A percentile compares a stretch with the other conserved stretches of the same genome.
phyloP scores from a whole-genome alignment of 352 stramenopile genomes.

The Globisporangium nagaii region DNA sequence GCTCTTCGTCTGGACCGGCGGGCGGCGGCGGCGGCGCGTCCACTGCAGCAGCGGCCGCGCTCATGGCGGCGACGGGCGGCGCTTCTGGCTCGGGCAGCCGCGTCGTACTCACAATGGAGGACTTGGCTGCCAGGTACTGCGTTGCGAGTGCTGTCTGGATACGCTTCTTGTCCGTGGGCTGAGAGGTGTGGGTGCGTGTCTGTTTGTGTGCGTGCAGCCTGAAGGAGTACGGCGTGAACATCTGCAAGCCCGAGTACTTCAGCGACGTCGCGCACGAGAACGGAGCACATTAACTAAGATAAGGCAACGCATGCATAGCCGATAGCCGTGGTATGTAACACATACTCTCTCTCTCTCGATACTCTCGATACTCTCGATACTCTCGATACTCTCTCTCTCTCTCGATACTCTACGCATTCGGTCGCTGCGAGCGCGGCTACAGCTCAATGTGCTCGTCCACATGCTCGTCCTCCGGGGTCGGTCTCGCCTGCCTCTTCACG shows the following conservation, averaged over 20 bases:
- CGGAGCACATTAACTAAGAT: background rate
- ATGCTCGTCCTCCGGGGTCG: background rate
- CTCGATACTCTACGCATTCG: no score
- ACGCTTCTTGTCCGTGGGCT: background rate
- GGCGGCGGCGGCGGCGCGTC: background rate
- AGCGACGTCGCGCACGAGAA: slow-evolving; percentile 47
- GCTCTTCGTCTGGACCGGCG: slow-evolving; percentile 3
- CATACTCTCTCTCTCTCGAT: no score
- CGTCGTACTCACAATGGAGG: slow-evolving; percentile 67
- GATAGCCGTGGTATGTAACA: no score
- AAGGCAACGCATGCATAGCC: no score
- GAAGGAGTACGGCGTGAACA: slow-evolving; percentile 76
- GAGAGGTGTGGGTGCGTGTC: background rate
- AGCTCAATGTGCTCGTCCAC: slow-evolving; percentile 43
- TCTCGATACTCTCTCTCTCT: background rate
- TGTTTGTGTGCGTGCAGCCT: slow-evolving; percentile 28
- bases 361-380: no score
- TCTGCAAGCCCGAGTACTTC: slow-evolving; percentile 79
- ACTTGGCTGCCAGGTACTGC: slow-evolving; percentile 55
- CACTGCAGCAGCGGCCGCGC: slow-evolving; percentile 3
- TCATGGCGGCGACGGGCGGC: slow-evolving; percentile 10
- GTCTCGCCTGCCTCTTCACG: background rate
- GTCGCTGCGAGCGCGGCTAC: slow-evolving; percentile 2
- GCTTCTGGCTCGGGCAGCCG: slow-evolving; percentile 13
- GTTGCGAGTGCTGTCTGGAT: background rate